Conservation (phyloP, 352 stramenopile species). For the Globisporangium spinosum region DNA sequence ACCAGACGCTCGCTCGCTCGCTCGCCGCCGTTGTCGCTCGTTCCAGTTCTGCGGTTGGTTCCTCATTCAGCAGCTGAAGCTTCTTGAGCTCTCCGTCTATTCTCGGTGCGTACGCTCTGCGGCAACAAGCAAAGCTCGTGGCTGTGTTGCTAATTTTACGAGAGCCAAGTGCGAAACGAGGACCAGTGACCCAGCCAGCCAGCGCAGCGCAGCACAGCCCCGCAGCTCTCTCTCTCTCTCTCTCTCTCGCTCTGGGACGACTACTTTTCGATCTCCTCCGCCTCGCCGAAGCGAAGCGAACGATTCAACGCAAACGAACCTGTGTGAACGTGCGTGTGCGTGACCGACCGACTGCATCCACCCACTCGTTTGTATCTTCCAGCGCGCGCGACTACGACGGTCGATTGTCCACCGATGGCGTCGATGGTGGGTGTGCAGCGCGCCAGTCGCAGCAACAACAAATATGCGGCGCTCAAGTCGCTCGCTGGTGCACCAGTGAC, state of each 20-base stretch:
- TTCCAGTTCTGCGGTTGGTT: neutral
- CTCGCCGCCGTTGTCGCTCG: neutral
- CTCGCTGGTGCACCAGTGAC: neutral
- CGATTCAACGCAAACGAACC: neutral
- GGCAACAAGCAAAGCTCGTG: neutral
- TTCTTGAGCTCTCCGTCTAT: neutral
- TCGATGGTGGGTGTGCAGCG: neutral
- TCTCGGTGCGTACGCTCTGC: neutral
- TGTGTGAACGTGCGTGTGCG: neutral
- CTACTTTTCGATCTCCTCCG: constrained; percentile 15
- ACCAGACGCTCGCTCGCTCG: too few relatives aligned
- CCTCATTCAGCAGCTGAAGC: neutral
- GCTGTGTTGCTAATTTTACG: constrained; percentile 9
- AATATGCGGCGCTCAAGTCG: neutral
- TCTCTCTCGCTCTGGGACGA: neutral
- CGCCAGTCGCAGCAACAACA: constrained; percentile 1
- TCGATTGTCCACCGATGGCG: neutral
- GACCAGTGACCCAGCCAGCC: constrained; percentile 2
- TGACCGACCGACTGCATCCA: neutral
- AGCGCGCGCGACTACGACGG: neutral
- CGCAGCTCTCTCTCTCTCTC: neutral
- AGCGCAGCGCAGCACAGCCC: neutral
- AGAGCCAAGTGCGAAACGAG: constrained; percentile 1
- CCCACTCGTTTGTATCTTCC: neutral
- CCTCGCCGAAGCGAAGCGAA: constrained; percentile 1